Base-by-base conservation (phyloP, 805 yeast species). In the Helenozyma baotianmanensis region DNA sequence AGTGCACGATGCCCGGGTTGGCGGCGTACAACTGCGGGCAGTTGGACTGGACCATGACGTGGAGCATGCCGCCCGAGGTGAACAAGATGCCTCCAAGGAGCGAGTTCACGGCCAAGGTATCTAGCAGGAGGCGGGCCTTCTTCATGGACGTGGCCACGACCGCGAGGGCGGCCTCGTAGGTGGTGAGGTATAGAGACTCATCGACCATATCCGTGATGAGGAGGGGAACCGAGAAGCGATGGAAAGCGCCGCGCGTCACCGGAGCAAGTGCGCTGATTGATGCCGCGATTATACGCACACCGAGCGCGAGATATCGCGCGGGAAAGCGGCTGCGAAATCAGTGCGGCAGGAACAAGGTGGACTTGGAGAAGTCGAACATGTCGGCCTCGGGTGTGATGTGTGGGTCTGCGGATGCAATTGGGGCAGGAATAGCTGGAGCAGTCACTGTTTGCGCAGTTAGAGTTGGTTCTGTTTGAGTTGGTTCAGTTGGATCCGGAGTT, bases 91-190 rank as follows among this genome's bases (percentile, higher is more conserved):
- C 92, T 4, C 88, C 94, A 39, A 81, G 60, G 4, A 82, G 53
- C 0, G 88, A 76, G 51, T 82, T 82, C 14, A 82, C 48, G 0
- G 76, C 43, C n/a, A 84, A 52, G 1, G 79, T 68, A 37, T 78
- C 80, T 4, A 77, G 44, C 42, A 76, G 69, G 18, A 82, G 67
- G 54, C 94, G 68, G 4, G 89, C 73, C 50, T 84, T 84, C 56
- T 84, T 84, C 92, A 83, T 83, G 2, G 87, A 69, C 0, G 92
- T 84, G 7, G 94, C 94, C 13, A 83, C 90, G 25, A 82, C 81
- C 0, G 94, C 92, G 31, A 84, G 56, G 0, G 92, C 92, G 2
- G 90, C 79, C 48, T 84, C 94, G 58, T 83, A 79, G 6, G 90
- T 84, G 4, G 87, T 76, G 30, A 82, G 68, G 48, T 82, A 84